These are phyloP conservation scores for Linnemannia zychae DNA, from an alignment of 192 early-diverging fungal species.

Conservation along the genomic window DNA sequence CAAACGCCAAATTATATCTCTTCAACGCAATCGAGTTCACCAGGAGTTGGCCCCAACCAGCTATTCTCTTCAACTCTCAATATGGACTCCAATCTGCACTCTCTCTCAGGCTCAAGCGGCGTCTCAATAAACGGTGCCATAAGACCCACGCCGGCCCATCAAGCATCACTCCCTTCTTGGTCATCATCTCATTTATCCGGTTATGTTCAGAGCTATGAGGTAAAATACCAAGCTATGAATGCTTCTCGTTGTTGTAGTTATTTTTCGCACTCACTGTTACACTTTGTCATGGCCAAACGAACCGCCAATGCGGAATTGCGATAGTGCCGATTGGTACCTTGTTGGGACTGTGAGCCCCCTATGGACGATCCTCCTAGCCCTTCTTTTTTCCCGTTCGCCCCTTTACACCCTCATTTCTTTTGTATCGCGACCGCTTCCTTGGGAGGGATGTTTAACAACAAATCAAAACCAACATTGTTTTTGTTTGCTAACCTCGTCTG, in stretches of 20 bases:
- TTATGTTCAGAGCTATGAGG: constrained; percentile 29
- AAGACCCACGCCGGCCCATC: constrained; percentile 9
- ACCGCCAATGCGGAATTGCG: not conserved
- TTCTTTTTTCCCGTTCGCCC: not conserved
- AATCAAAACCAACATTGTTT: not conserved
- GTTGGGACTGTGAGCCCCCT: not conserved
- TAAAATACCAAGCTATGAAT: not conserved
- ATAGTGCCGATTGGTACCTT: not conserved
- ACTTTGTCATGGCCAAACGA: not conserved
- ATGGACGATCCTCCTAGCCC: not conserved
- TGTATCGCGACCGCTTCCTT: not conserved
- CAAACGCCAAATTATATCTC: constrained; percentile 1
- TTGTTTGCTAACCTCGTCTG: not conserved
- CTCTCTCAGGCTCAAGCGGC: not conserved
- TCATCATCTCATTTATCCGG: constrained; percentile 9
- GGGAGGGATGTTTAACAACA: not conserved
- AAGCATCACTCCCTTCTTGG: constrained; percentile 16
- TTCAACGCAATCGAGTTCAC: not conserved
- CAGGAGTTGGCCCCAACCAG: not conserved
- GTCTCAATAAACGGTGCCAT: not conserved
- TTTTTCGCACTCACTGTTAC: not conserved
- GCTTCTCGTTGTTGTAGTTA: not conserved
- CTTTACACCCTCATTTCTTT: not conserved
- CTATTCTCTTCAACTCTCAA: not conserved
- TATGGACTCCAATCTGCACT: not conserved